Percentiles rank a stretch among this genome's conserved stretches.
Evolutionary conservation across 108 stramenopile genomes (phyloP).

Genomic region (Fistulifera solaris): DNA sequence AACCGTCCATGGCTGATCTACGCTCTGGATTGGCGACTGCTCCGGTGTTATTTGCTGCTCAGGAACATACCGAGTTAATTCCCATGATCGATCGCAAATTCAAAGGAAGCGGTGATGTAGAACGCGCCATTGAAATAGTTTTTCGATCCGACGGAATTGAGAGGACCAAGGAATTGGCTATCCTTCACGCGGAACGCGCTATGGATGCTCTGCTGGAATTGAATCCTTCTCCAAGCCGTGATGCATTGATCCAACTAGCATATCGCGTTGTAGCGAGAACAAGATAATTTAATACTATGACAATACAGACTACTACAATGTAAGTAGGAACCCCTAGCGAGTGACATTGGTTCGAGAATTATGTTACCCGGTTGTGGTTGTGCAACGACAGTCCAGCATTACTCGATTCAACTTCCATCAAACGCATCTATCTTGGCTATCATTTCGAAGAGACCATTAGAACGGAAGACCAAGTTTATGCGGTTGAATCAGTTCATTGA

Average conservation of each 20-base stretch:
- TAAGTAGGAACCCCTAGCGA: no score
- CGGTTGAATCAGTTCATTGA: slow-evolving; percentile 59
- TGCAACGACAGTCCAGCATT: no score
- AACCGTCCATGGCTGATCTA: slow-evolving; percentile 90
- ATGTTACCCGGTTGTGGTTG: no score
- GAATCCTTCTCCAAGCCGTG: slow-evolving; percentile 44
- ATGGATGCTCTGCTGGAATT: slow-evolving; percentile 66
- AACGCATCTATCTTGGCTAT: no score
- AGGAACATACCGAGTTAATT: slow-evolving; percentile 54
- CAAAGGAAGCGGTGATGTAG: slow-evolving; percentile 78
- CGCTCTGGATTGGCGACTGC: slow-evolving; percentile 93
- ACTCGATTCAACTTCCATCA: no score
- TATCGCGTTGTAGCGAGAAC: slow-evolving; percentile 69
- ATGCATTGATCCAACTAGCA: slow-evolving; percentile 71
- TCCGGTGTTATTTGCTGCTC: slow-evolving; percentile 91
- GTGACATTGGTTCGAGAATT: no score
- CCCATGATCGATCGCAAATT: slow-evolving; percentile 87
- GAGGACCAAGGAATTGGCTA: slow-evolving; percentile 85
- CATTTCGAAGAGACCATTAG: no score
- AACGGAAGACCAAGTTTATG: background rate
- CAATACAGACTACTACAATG: no score
- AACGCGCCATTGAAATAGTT: slow-evolving; percentile 65
- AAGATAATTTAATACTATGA: slow-evolving; percentile 10
- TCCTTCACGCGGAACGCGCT: slow-evolving; percentile 89
- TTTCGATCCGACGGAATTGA: slow-evolving; percentile 54